Base-by-base conservation (phyloP, 2,329 filamentous ascomycete species). In the Sarocladium strictum region DNA sequence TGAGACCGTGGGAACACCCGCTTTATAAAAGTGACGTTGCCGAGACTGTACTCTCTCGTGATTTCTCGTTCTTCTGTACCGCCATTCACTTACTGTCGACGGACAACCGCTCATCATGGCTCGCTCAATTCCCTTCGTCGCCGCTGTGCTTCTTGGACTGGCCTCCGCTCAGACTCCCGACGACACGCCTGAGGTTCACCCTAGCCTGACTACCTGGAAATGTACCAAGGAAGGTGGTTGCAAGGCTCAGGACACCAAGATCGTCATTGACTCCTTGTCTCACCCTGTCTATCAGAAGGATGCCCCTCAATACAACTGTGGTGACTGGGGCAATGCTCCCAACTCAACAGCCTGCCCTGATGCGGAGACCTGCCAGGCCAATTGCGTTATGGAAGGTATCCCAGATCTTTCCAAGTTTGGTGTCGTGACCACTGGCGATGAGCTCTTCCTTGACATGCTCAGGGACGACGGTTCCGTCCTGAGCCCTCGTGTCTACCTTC, bases 401-500 rank as follows among this genome's bases (percentile, higher is more conserved):
- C 62, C 62, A 12, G 69, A 81, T 64, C 82, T 83, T 62, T 60
- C 65, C 10, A 54, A 54, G 11, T 55, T 63, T 29, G 70, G 70
- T 7, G 62, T 72, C 45, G 63, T 51, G 24, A 70, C 69, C 2
- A 59, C 65, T 3, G 69, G 66, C 1, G 56, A 33, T 3, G 57
- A 58, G 23, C 62, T 72, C n/a, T 64, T 59, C 10, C 63, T 72
- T 6, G 61, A 69, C 51, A 62, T 63, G 54, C 61, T 68, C 21
- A 53, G 54, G 32, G 58, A 63, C 35, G 54, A 58, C 37, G 62
- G 62, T 37, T 59, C 61, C 19, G 35, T 40, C 35, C 40, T 62
- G 19, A 53, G 50, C 50, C 70, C 81, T 6, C 76, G 84, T 47
- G 68, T 85, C 24, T 87, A 86, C 64, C 72, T 87, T 15, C 73